These are phyloP conservation scores for Vigna nakashimae DNA, from an alignment of 306 rosid species.

Conservation along the genomic window DNA sequence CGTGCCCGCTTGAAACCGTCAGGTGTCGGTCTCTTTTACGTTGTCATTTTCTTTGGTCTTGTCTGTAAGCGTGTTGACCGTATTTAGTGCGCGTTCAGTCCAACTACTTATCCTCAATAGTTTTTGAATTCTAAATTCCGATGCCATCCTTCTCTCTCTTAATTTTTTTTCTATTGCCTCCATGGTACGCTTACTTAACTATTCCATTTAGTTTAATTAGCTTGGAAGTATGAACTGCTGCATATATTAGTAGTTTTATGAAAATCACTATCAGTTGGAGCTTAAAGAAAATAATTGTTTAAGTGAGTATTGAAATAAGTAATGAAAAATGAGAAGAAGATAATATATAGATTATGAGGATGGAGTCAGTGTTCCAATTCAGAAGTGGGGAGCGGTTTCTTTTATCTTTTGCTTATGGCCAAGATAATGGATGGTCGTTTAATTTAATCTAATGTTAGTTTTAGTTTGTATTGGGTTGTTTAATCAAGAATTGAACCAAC, in stretches of 20 bases:
- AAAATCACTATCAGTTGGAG: neutral
- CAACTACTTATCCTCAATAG: neutral
- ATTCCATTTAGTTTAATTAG: neutral
- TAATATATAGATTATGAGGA: slow-evolving; percentile 44
- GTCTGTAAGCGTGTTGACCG: slow-evolving; percentile 51
- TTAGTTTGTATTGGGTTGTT: neutral
- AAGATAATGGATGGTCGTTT: slow-evolving; percentile 17
- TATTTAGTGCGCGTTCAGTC: slow-evolving; percentile 48
- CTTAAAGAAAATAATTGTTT: neutral
- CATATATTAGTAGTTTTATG: neutral
- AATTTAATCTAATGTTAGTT: slow-evolving; percentile 19
- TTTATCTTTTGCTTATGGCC: slow-evolving; percentile 2
- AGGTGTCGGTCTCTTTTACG: slow-evolving; percentile 47
- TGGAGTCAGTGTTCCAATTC: slow-evolving; percentile 16
- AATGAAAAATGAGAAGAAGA: slow-evolving; percentile 27
- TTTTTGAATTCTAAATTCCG: slow-evolving; percentile 1
- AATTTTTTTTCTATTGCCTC: slow-evolving; percentile 25
- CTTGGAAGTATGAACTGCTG: slow-evolving; percentile 1
- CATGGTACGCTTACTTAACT: slow-evolving; percentile 4
- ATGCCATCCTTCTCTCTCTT: neutral
- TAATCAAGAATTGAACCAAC: slow-evolving; percentile 25
- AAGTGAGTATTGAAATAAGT: neutral
- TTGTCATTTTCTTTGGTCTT: slow-evolving; percentile 25
- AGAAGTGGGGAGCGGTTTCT: slow-evolving; percentile 31
- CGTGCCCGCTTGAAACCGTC: slow-evolving; percentile 44